Evolutionary conservation across 106 monocot species (phyloP).

Genomic region (Phalaenopsis aphrodite): DNA sequence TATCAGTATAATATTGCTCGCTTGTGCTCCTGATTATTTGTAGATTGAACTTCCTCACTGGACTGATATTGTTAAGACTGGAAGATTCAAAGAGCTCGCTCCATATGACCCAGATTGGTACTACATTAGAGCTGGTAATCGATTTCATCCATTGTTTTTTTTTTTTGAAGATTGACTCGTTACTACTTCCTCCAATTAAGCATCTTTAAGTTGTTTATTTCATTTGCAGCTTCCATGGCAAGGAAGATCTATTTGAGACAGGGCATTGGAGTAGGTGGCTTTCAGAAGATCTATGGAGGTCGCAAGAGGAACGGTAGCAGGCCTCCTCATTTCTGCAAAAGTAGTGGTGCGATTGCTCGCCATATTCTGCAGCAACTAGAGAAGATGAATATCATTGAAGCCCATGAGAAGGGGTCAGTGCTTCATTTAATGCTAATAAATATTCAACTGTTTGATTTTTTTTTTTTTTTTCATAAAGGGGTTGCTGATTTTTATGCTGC

Average conservation of each 20-base stretch:
- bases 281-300: conserved; percentile 39
- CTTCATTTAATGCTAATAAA: background rate
- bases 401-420: conserved; percentile 41
- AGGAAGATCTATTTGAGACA: conserved; percentile 39
- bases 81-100: conserved; percentile 33
- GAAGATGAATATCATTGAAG: conserved; percentile 46
- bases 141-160: background rate
- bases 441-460: background rate
- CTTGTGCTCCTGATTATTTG: background rate
- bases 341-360: conserved; percentile 60
- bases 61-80: conserved; percentile 38
- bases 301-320: conserved; percentile 42
- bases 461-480: background rate
- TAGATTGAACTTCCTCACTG: conserved; percentile 32
- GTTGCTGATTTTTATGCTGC: no score
- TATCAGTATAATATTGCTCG: no score
- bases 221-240: conserved; percentile 30
- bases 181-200: background rate
- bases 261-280: conserved; percentile 37
- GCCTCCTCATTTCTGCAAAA: conserved; percentile 78
- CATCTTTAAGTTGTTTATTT: background rate
- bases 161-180: background rate
- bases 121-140: conserved; percentile 29
- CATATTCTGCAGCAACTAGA: conserved; percentile 56
- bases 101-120: conserved; percentile 37